Evolutionary conservation across 352 stramenopile genomes (phyloP).

Genomic region (Phytophthora litchii): DNA sequence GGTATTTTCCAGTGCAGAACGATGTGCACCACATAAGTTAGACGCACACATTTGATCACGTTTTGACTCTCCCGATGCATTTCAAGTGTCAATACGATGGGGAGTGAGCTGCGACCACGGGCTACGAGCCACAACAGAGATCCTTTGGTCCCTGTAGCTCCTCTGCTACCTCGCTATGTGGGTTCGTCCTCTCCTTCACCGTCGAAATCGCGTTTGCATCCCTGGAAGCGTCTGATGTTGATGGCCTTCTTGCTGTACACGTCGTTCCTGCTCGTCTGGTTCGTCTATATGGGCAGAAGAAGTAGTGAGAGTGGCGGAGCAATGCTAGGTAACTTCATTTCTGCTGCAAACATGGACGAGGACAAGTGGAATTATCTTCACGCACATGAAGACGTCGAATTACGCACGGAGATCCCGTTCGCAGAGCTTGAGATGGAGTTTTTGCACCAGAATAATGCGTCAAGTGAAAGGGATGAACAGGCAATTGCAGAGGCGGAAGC

Average conservation of each 20-base stretch:
- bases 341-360: conserved; percentile 14
- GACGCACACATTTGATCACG: conserved; percentile 2
- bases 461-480: conserved; percentile 14
- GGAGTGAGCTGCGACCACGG: conserved; percentile 18
- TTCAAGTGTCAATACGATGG: conserved; percentile 21
- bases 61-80: conserved; percentile 18
- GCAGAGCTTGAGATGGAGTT: conserved; percentile 31
- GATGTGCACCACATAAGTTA: conserved; percentile 15
- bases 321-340: conserved; percentile 11
- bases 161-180: conserved; percentile 15
- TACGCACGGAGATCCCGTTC: conserved; percentile 23
- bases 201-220: background rate
- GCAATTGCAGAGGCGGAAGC: conserved; percentile 23
- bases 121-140: conserved; percentile 7
- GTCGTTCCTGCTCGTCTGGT: conserved; percentile 26
- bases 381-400: conserved; percentile 23
- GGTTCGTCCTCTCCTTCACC: background rate
- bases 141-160: background rate
- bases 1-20: background rate
- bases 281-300: background rate
- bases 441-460: conserved; percentile 15
- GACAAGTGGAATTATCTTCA: conserved; percentile 20
- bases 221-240: conserved; percentile 22
- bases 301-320: background rate
- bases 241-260: conserved; percentile 23